Evolutionary conservation across 352 stramenopile genomes (phyloP).

Genomic region (Globisporangium carolinianum): DNA sequence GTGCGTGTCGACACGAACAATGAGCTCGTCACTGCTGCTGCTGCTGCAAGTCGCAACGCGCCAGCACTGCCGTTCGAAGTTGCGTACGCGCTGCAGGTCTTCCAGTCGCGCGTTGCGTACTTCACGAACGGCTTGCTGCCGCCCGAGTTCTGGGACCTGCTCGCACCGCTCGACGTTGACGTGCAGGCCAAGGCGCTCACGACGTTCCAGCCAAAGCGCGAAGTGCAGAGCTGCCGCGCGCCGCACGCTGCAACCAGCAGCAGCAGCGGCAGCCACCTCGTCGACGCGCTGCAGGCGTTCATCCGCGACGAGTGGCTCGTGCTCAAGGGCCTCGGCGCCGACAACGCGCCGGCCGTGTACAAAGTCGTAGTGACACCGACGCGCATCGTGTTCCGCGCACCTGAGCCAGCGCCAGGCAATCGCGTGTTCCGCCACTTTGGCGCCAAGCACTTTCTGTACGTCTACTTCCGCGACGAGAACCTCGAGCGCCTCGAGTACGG

Average conservation of each 20-base stretch:
- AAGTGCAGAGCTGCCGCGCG: constrained; percentile 27
- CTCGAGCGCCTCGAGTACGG: constrained; percentile 62
- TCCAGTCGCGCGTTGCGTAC: constrained; percentile 35
- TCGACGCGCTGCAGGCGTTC: constrained; percentile 28
- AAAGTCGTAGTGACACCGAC: constrained; percentile 67
- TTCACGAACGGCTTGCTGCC: constrained; percentile 39
- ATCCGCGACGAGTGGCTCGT: constrained; percentile 24
- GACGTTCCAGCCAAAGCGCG: constrained; percentile 23
- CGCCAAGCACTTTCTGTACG: constrained; percentile 71
- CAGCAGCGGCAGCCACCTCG: constrained; percentile 11
- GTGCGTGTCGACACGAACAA: constrained; percentile 10
- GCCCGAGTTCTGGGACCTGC: constrained; percentile 27
- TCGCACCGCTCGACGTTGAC: constrained; percentile 19
- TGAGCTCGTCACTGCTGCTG: too few relatives aligned
- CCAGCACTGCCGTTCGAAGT: constrained; percentile 19
- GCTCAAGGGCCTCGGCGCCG: constrained; percentile 13
- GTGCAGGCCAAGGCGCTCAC: constrained; percentile 43
- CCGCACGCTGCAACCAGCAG: not conserved
- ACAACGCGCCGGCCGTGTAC: constrained; percentile 23
- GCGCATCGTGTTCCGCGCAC: constrained; percentile 52
- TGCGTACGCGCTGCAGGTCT: constrained; percentile 44
- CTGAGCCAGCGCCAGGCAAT: constrained; percentile 44
- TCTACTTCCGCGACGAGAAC: constrained; percentile 81
- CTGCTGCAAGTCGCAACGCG: not conserved
- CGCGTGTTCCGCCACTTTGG: constrained; percentile 67